Percentiles rank a stretch among this genome's conserved stretches.
Evolutionary conservation across 83 land plant species (phyloP).

Genomic region (Larix sibirica): DNA sequence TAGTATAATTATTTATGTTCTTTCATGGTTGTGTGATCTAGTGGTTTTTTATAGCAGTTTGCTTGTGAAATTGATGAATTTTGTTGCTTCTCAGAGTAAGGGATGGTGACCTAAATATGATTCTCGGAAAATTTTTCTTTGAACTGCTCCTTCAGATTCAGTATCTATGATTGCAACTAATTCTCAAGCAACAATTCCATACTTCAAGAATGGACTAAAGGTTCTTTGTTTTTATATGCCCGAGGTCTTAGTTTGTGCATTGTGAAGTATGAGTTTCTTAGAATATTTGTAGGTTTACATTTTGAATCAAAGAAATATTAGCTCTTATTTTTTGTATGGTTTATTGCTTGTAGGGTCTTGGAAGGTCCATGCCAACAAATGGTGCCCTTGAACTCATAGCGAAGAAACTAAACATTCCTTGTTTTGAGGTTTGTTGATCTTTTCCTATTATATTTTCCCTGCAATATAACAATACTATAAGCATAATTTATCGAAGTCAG

Average conservation of each 20-base stretch:
- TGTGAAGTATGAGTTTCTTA: not conserved
- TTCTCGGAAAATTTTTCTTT: constrained; percentile 82
- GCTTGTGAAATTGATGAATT: not conserved
- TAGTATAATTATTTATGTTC: not conserved
- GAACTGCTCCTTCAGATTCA: constrained; percentile 92
- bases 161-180: constrained; percentile 97
- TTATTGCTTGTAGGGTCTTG: constrained; percentile 60
- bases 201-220: constrained; percentile 85
- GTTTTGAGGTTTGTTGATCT: constrained; percentile 71
- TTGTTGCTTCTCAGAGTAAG: constrained; percentile 34
- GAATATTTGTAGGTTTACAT: not conserved
- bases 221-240: constrained; percentile 26
- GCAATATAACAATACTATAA: not conserved
- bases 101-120: constrained; percentile 98
- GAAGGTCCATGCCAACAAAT: constrained; percentile 98
- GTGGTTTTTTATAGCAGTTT: not conserved
- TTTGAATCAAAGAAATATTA: not conserved
- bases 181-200: constrained; percentile 87
- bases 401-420: constrained; percentile 69
- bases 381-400: constrained; percentile 98
- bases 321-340: not conserved
- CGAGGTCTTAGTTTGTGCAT: constrained; percentile 8
- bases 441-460: not conserved
- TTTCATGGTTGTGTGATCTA: not conserved
- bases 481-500: not conserved